Evolutionary conservation across 495 filamentous ascomycete species (phyloP), one percentile per base, ranked within the genome.

Genomic region (Astrothelium subdiscretum): DNA sequence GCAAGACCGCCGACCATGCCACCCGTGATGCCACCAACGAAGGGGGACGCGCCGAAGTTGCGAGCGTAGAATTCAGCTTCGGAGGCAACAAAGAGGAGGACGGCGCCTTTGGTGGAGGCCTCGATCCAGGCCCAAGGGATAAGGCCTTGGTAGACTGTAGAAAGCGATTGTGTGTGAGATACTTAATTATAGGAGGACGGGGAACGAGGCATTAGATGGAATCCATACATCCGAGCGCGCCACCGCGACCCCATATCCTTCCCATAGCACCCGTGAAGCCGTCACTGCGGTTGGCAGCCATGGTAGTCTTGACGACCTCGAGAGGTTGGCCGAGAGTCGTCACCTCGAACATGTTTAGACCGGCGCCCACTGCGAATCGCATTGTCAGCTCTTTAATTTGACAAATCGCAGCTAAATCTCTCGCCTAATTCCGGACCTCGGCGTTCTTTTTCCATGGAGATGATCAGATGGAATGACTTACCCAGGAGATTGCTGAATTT

Each of bases 51-150:
- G 67, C 95, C 95, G 68, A 86, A 75, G 69, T 86, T 86, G 66
- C 91, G 92, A 24, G 48, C 48, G 72, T 91, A 85, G 82, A 87
- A 97, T 79, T 98, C 94, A 75, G 91, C 92, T 79, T 98, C 94
- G 66, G 91, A 95, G 69, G 95, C 92, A 76, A 98, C 92, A 78
- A 98, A 98, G 77, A 98, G 90, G 72, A 98, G 87, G 66, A 98
- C 94, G 67, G 94, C 94, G 72, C 94, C 94, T 80, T 98, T 98
- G 75, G 95, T 97, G 69, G 94, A 97, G 75, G 95, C 95, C 82
- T 98, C 94, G 81, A 98, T 98, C 94, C 94, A 98, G 78, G 94
- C 94, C 94, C 94, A 98, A 66, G 94, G 94, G 76, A 98, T 98
- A 71, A 98, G 87, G 77, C 94, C 94, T 83, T 98, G 94, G 81